Conservation (phyloP, 768 basidiomycete species). For the Russula sp. region DNA sequence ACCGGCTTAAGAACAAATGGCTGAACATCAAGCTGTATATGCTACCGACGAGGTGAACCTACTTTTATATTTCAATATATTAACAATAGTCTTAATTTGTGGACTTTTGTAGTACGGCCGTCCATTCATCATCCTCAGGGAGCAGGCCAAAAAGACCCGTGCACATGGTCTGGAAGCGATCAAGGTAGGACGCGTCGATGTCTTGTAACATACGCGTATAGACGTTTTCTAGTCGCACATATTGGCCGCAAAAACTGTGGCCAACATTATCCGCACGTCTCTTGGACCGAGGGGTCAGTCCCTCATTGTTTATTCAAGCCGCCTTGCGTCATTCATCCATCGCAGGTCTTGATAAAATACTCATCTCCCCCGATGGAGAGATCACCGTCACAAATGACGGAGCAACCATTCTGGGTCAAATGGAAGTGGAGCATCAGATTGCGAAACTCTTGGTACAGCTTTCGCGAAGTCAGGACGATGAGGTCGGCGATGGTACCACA, state of each 20-base stretch:
- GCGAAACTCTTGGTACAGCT: conserved; percentile 96
- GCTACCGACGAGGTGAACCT: conserved; percentile 77
- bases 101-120: conserved; percentile 64
- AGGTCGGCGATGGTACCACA: conserved; percentile 98
- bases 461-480: conserved; percentile 97
- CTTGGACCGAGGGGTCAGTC: conserved; percentile 86
- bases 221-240: conserved; percentile 69
- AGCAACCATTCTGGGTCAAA: conserved; percentile 95
- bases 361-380: conserved; percentile 94
- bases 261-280: conserved; percentile 92
- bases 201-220: conserved; percentile 5
- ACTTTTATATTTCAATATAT: background rate
- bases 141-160: conserved; percentile 89
- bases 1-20: conserved; percentile 25
- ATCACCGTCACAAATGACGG: conserved; percentile 99
- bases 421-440: conserved; percentile 99
- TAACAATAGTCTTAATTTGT: background rate
- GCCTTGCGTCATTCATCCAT: background rate
- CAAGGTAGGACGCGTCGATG: conserved; percentile 52
- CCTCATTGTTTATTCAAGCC: background rate
- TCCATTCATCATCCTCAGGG: conserved; percentile 96
- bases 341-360: conserved; percentile 88
- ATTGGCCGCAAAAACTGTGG: conserved; percentile 87
- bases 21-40: conserved; percentile 65
- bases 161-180: conserved; percentile 92